Base-by-base conservation (phyloP, 208 protist genomes). In the Lotmaria passim region DNA sequence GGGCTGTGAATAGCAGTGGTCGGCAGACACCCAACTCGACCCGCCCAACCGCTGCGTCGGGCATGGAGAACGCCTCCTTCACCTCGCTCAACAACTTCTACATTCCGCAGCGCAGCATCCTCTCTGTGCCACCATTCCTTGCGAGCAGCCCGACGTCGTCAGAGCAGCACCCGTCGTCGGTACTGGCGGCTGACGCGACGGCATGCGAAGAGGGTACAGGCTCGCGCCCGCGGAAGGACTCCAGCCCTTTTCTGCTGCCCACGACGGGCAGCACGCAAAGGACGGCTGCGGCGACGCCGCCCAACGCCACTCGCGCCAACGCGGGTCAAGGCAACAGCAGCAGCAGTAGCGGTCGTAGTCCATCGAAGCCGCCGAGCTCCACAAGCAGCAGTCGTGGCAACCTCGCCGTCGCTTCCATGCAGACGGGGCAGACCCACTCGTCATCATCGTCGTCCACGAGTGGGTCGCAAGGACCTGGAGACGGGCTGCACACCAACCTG, bases 101-200 rank as follows among this genome's bases (percentile, higher is more conserved):
- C 57, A 75, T 79, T 39, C 67, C 67, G 2, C 62, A 58, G 21
- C 75, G 67, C 53, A 79, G 62, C 44, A 73, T 79, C 60, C 51
- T 79, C 30, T 55, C 75, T 0, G 72, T 63, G 57, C 67, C 72
- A n/a, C 34, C 57, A 6, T 58, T 69, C 38, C 8, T 62, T 23
- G 34, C 64, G 17, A 52, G 31, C 44, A 53, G 31, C 46, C 56
- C 41, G 19, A 71, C 36, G n/a, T 53, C 44, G 52, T 68, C 52
- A 15, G 60, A 63, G 31, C n/a, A 38, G 39, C 57, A 46, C 14
- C 57, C 43, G 19, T 33, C 43, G 39, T 28, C 24, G 19, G 41
- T 69, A 34, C 38, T 31, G 43, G 58, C 66, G n/a, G 30, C 26
- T 31, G 31, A 36, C 47, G 39, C 17, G 1, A 19, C 43, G 1